Conservation (phyloP, 2,329 filamentous ascomycete genomes). For the Botrytis hyacinthi region DNA sequence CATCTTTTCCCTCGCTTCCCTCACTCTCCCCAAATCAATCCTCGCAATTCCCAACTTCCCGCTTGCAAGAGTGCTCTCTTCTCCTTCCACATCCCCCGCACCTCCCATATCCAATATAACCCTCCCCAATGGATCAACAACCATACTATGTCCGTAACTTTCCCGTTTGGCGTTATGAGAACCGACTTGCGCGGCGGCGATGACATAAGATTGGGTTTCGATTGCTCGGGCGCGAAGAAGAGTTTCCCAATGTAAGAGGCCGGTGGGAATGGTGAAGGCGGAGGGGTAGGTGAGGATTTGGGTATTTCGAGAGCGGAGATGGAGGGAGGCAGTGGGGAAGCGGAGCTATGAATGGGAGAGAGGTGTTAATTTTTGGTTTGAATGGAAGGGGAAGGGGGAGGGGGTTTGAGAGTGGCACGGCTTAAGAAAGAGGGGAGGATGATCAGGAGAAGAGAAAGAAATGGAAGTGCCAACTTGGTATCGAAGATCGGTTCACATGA, state of each 20-base stretch:
- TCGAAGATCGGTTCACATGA: not conserved
- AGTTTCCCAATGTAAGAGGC: slow-evolving; percentile 80
- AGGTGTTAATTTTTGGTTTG: not conserved
- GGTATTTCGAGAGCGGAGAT: slow-evolving; percentile 63
- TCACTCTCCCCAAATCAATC: slow-evolving; percentile 52
- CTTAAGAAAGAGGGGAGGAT: not conserved
- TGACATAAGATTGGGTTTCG: slow-evolving; percentile 82
- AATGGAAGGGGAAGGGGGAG: not conserved
- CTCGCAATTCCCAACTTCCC: slow-evolving; percentile 49
- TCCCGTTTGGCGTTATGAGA: slow-evolving; percentile 69
- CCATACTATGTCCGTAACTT: slow-evolving; percentile 84
- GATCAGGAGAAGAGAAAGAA: not conserved
- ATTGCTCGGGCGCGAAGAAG: slow-evolving; percentile 79
- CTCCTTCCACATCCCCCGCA: slow-evolving; percentile 29
- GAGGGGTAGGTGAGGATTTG: slow-evolving; percentile 73
- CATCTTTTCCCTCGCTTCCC: slow-evolving; percentile 54
- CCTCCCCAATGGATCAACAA: slow-evolving; percentile 83
- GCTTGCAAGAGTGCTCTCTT: slow-evolving; percentile 38
- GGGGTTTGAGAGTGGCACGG: not conserved
- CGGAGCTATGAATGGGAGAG: slow-evolving; percentile 53
- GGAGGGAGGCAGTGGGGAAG: slow-evolving; percentile 72
- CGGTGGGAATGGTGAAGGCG: slow-evolving; percentile 86
- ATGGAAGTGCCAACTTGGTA: not conserved
- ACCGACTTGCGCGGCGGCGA: slow-evolving; percentile 82
- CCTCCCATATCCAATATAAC: slow-evolving; percentile 65